Percentiles rank a stretch among this genome's conserved stretches.
Evolutionary conservation across 1,284 basidiomycete species (phyloP).

Genomic region (Malassezia cuniculi): DNA sequence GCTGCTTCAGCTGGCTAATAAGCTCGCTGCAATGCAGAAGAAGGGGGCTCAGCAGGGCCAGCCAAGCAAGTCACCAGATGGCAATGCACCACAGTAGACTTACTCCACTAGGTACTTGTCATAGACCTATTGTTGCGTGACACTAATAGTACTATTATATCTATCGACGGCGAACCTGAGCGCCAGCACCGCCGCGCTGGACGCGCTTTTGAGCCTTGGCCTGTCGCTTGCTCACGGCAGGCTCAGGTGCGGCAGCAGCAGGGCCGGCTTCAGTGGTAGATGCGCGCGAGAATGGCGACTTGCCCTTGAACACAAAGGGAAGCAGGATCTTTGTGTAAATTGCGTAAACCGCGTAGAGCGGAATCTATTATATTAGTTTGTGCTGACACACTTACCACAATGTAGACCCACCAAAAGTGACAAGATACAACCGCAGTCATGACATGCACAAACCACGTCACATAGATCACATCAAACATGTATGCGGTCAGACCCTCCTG

Average conservation of each 20-base stretch:
- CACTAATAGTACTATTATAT: too few relatives aligned
- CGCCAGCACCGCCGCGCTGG: slow-evolving; percentile 28
- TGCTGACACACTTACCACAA: slow-evolving; percentile 1
- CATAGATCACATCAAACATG: slow-evolving; percentile 46
- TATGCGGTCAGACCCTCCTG: slow-evolving; percentile 43
- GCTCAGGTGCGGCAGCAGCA: slow-evolving; percentile 1
- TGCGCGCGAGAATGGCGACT: too few relatives aligned
- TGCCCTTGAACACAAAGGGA: slow-evolving; percentile 32
- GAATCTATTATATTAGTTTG: slow-evolving; percentile 32
- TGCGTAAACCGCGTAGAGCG: slow-evolving; percentile 39
- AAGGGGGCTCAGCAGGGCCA: too few relatives aligned
- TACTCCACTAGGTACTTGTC: too few relatives aligned
- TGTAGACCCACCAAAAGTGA: slow-evolving; percentile 13
- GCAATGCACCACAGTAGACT: too few relatives aligned
- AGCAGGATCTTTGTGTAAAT: slow-evolving; percentile 31
- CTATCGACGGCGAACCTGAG: slow-evolving; percentile 15
- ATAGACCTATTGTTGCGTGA: too few relatives aligned
- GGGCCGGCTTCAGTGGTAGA: too few relatives aligned
- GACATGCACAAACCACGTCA: slow-evolving; percentile 46
- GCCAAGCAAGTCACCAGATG: too few relatives aligned
- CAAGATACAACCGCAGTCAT: slow-evolving; percentile 30
- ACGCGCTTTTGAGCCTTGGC: slow-evolving; percentile 38
- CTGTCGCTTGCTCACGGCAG: slow-evolving; percentile 30
- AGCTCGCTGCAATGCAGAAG: slow-evolving; percentile 25
- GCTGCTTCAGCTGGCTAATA: slow-evolving; percentile 39